A percentile compares a stretch with the other conserved stretches of the same genome.
Evolutionary conservation across 2,329 filamentous ascomycete species (phyloP).

Genomic region (Colletotrichum trifolii): DNA sequence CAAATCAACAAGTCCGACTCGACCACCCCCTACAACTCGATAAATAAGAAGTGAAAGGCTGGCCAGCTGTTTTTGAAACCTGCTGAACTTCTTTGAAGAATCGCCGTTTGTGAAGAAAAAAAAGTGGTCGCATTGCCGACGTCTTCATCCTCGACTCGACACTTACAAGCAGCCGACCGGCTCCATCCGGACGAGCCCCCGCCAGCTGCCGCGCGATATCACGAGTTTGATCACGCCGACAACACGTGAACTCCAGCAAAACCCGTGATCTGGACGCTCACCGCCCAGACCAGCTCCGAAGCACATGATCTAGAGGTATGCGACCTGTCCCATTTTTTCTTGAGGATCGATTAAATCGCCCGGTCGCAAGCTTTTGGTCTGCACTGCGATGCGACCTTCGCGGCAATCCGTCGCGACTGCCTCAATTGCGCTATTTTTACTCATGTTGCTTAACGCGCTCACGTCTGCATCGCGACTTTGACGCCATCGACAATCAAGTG

Average conservation of each 20-base stretch:
- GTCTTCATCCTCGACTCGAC: constrained; percentile 16
- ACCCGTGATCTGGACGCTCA: constrained; percentile 54
- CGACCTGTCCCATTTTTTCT: constrained; percentile 35
- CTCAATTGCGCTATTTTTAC: constrained; percentile 22
- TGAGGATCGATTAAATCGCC: constrained; percentile 25
- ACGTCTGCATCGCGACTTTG: constrained; percentile 2
- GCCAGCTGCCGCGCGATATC: constrained; percentile 53
- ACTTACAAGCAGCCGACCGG: constrained; percentile 29
- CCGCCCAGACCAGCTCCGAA: constrained; percentile 40
- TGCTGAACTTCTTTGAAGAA: constrained; percentile 15
- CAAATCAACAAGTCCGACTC: constrained; percentile 28
- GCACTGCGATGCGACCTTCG: constrained; percentile 8
- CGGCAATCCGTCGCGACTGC: no score
- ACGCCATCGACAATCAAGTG: constrained; percentile 24
- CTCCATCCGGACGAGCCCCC: constrained; percentile 32
- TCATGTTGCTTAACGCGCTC: neutral
- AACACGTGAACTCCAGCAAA: constrained; percentile 40
- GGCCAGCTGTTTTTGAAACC: constrained; percentile 13
- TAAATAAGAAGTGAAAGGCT: constrained; percentile 33
- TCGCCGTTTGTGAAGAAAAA: constrained; percentile 30
- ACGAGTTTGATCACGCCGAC: constrained; percentile 60
- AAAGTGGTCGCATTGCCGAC: constrained; percentile 6
- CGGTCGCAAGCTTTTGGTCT: constrained; percentile 12
- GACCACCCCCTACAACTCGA: constrained; percentile 18
- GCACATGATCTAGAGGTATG: constrained; percentile 61